Evolutionary conservation across 1,284 basidiomycete species (phyloP).

Genomic region (Leccinum angustisporum): DNA sequence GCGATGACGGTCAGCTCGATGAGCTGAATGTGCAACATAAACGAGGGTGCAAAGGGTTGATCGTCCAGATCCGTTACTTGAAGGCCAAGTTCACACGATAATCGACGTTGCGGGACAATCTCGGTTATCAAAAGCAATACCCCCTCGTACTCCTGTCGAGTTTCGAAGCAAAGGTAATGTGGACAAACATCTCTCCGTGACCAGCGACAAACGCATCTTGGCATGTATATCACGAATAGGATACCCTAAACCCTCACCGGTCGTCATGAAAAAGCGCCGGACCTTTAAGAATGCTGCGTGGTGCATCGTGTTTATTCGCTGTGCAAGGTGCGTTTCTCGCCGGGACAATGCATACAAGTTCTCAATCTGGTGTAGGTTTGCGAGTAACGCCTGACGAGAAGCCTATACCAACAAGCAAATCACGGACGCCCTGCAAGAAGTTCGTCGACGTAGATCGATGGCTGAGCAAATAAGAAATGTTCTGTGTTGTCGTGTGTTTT

Average conservation of each 20-base stretch:
- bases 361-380: constrained; percentile 43
- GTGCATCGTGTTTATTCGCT: constrained; percentile 64
- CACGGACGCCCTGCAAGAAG: constrained; percentile 65
- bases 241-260: constrained; percentile 41
- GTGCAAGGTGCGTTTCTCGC: constrained; percentile 57
- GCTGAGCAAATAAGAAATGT: constrained; percentile 14
- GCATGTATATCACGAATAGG: constrained; percentile 79
- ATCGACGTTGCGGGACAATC: constrained; percentile 73
- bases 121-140: constrained; percentile 88
- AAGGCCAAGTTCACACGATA: constrained; percentile 92
- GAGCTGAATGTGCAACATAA: constrained; percentile 62
- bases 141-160: constrained; percentile 60
- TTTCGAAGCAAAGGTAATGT: constrained; percentile 75
- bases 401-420: constrained; percentile 61
- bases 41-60: constrained; percentile 83
- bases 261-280: constrained; percentile 39
- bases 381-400: constrained; percentile 60
- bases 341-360: background rate
- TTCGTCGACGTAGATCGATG: constrained; percentile 51
- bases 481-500: constrained; percentile 6
- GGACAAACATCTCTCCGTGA: background rate
- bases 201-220: constrained; percentile 76
- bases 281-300: constrained; percentile 61
- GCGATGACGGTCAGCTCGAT: constrained; percentile 53
- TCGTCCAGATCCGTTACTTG: constrained; percentile 88